Base-by-base conservation (phyloP, 2,329 filamentous ascomycete genomes). In the Aspergillus quadrilineatus region DNA sequence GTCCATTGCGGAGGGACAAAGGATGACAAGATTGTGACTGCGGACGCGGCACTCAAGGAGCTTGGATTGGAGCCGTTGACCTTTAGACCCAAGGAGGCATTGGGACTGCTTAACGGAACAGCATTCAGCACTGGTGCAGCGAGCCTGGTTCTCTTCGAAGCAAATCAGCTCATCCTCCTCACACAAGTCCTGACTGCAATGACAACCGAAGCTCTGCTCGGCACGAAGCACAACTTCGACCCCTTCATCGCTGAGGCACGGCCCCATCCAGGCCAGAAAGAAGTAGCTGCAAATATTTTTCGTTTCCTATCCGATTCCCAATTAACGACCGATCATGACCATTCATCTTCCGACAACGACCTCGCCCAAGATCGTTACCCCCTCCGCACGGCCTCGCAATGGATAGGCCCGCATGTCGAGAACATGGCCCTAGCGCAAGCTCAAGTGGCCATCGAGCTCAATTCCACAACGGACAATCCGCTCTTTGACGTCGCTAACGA, bases 401-500 rank as follows among this genome's bases (percentile, higher is more conserved):
- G 87, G 86, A 77, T 89, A 30, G 85, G 85, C 0, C 87, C 87
- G 0, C 77, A 83, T 15, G 72, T 89, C 0, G 87, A 89, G 66
- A 86, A 89, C 60, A 73, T 89, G 0, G 54, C 75, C 0, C 77
- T 87, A 0, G 83, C 86, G 0, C 74, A 80, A 42, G 67, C 74
- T 2, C 87, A 89, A 65, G 65, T 90, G 0, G 68, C 74, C 0
- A 73, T 79, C 0, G 87, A 89, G 65, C 76, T 87, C 14, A 89
- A 89, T 69, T 86, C 85, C 0, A 85, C 84, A 0, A 85, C 85
- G 0, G 87, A 89, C 63, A 89, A 89, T 65, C 86, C 83, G 0
- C 70, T 89, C 7, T 76, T 89, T 10, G 80, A 88, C 57, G 63
- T 72, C 0, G 60, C 58, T 0, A 63, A 60, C 4, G 69, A 66